A percentile compares a stretch with the other conserved stretches of the same genome.
These are phyloP conservation scores for Boletellus dicymbophilus DNA, from an alignment of 1,284 basidiomycete genomes.

Conservation along the genomic window DNA sequence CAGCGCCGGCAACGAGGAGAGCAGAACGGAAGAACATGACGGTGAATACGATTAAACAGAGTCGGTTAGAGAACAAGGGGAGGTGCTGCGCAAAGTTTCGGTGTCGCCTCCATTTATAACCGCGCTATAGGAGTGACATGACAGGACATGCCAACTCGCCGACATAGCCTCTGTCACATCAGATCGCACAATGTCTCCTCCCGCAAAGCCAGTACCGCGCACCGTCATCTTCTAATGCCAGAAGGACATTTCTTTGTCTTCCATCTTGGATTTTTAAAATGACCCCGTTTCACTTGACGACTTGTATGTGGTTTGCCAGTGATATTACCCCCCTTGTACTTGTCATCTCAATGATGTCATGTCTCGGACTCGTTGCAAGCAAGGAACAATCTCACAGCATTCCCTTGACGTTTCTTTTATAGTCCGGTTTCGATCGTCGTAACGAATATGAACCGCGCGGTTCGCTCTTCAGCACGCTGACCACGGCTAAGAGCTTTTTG, in stretches of 20 bases:
- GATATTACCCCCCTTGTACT: no score
- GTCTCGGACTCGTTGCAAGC: no score
- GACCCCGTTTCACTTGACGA: conserved; percentile 54
- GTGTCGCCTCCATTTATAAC: conserved; percentile 16
- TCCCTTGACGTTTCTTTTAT: no score
- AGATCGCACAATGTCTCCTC: no score
- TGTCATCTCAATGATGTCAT: no score
- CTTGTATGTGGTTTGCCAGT: no score
- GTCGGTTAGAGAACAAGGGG: neutral
- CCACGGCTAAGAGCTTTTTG: conserved; percentile 76
- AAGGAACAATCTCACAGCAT: no score
- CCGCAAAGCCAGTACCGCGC: no score
- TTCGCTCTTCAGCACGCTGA: conserved; percentile 54
- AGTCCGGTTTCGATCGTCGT: conserved; percentile 66
- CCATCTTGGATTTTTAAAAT: conserved; percentile 59
- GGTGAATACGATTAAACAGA: neutral
- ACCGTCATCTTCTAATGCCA: no score
- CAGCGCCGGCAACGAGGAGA: conserved; percentile 38
- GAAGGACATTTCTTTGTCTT: no score
- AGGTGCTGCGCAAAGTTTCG: conserved; percentile 14
- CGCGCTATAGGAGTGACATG: neutral
- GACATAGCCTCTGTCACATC: no score
- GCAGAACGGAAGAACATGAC: conserved; percentile 31
- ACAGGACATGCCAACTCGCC: no score
- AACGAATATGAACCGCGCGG: conserved; percentile 62